A percentile compares a stretch with the other conserved stretches of the same genome.
Conservation (phyloP, 2,329 filamentous ascomycete genomes). For the Exserohilum rostratum region DNA sequence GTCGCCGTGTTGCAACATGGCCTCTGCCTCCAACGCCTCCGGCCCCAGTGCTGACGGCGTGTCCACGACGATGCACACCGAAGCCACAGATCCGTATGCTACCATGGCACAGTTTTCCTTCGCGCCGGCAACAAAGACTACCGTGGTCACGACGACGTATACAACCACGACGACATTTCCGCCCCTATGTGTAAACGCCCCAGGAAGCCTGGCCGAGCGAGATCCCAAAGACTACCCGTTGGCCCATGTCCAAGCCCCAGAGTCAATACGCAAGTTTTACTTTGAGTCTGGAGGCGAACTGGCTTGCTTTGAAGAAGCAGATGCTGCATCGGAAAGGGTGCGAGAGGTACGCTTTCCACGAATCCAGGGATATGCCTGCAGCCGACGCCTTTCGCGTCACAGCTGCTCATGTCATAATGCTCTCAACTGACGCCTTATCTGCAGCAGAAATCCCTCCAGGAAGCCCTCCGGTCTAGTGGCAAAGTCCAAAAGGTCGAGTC, state of each 20-base stretch:
- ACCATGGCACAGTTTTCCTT: slow-evolving; percentile 67
- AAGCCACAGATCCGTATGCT: slow-evolving; percentile 39
- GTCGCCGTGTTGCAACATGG: slow-evolving; percentile 32
- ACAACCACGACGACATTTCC: slow-evolving; percentile 84
- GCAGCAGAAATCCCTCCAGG: slow-evolving; percentile 54
- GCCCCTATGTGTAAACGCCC: slow-evolving; percentile 78
- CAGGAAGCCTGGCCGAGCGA: slow-evolving; percentile 71
- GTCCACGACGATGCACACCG: slow-evolving; percentile 32
- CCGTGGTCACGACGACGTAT: slow-evolving; percentile 85
- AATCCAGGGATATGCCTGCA: slow-evolving; percentile 24
- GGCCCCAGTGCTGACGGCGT: slow-evolving; percentile 33
- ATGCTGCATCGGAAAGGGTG: slow-evolving; percentile 60
- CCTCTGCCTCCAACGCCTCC: slow-evolving; percentile 33
- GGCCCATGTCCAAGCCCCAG: slow-evolving; percentile 80
- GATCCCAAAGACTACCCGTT: slow-evolving; percentile 91
- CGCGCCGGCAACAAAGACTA: slow-evolving; percentile 68
- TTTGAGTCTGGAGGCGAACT: slow-evolving; percentile 71
- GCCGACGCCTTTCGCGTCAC: slow-evolving; percentile 27
- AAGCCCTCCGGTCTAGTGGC: slow-evolving; percentile 55
- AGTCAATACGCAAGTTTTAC: slow-evolving; percentile 75
- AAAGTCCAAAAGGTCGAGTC: slow-evolving; percentile 49
- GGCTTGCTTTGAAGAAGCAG: slow-evolving; percentile 67
- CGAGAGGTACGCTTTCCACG: slow-evolving; percentile 56
- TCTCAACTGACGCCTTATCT: slow-evolving; percentile 31
- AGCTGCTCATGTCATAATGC: slow-evolving; percentile 9